Conservation (phyloP, 202 grass and related monocot genomes). For the Sporobolus alterniflorus region DNA sequence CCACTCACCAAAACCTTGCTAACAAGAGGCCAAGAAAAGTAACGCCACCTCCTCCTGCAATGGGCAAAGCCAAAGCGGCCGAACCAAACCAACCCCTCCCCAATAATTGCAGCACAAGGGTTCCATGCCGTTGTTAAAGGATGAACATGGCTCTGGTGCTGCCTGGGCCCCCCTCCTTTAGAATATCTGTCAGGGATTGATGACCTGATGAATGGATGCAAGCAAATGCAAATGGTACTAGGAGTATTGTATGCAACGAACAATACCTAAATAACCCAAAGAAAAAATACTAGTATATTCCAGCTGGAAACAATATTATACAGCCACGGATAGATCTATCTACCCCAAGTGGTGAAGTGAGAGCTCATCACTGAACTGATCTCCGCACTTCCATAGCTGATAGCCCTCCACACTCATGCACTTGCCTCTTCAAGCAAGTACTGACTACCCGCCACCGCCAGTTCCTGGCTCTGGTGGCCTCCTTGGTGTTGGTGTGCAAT, state of each 20-base stretch:
- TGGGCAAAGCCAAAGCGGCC: not conserved
- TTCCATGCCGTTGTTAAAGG: constrained; percentile 54
- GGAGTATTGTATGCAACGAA: not conserved
- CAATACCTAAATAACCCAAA: too few species aligned
- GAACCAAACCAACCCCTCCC: constrained; percentile 24
- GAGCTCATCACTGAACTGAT: not conserved
- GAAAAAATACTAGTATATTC: not conserved
- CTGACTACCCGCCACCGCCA: constrained; percentile 29
- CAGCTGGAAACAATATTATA: not conserved
- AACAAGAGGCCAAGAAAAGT: constrained; percentile 35
- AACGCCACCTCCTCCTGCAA: not conserved
- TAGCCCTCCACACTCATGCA: constrained; percentile 22
- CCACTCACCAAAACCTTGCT: constrained; percentile 18
- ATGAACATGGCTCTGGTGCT: constrained; percentile 52
- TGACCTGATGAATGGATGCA: constrained; percentile 36
- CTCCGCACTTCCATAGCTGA: not conserved
- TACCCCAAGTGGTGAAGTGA: not conserved
- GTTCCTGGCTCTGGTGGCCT: not conserved
- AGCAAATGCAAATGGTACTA: too few species aligned
- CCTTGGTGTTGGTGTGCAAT: constrained; percentile 6
- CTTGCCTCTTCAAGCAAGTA: constrained; percentile 44
- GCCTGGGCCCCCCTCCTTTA: constrained; percentile 38
- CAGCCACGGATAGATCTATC: too few species aligned
- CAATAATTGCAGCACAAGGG: constrained; percentile 64
- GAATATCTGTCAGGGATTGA: constrained; percentile 52